Evolutionary conservation across 208 protist species (phyloP).

Genomic region (Leishmania tarentolae): DNA sequence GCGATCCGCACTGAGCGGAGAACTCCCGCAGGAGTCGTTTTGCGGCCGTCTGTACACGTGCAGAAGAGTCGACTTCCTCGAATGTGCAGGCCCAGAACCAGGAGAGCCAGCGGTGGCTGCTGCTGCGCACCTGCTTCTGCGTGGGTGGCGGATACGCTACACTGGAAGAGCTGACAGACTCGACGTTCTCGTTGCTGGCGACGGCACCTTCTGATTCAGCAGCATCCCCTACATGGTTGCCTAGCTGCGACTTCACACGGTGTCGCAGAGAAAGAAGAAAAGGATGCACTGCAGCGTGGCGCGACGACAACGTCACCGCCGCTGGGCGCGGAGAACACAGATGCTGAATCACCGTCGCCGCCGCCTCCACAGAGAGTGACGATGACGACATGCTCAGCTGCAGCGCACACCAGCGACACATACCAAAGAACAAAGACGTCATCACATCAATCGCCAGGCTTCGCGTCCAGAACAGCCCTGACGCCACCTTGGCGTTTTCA

Average conservation of each 20-base stretch:
- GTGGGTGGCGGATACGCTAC: background rate
- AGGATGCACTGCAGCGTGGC: background rate
- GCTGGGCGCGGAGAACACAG: background rate
- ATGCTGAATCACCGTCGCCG: conserved; percentile 3
- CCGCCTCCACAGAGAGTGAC: conserved; percentile 1
- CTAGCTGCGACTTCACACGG: background rate
- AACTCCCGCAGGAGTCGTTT: conserved; percentile 97
- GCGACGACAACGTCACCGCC: background rate
- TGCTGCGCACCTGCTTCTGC: conserved; percentile 1
- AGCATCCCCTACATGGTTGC: background rate
- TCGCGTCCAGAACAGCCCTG: background rate
- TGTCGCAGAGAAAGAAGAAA: conserved; percentile 7
- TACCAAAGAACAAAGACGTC: conserved; percentile 43
- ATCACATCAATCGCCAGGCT: conserved; percentile 39
- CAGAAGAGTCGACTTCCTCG: conserved; percentile 96
- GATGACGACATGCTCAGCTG: conserved; percentile 7
- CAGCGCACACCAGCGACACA: conserved; percentile 50
- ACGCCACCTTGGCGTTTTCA: background rate
- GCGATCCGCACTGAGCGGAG: conserved; percentile 10
- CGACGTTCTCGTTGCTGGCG: background rate
- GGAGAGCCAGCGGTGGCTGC: conserved; percentile 37
- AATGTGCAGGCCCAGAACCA: conserved; percentile 91
- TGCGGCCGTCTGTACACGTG: conserved; percentile 97
- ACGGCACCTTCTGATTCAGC: background rate
- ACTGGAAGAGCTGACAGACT: background rate